Conservation (phyloP, 495 filamentous ascomycete species). For the Podospora pseudopauciseta region DNA sequence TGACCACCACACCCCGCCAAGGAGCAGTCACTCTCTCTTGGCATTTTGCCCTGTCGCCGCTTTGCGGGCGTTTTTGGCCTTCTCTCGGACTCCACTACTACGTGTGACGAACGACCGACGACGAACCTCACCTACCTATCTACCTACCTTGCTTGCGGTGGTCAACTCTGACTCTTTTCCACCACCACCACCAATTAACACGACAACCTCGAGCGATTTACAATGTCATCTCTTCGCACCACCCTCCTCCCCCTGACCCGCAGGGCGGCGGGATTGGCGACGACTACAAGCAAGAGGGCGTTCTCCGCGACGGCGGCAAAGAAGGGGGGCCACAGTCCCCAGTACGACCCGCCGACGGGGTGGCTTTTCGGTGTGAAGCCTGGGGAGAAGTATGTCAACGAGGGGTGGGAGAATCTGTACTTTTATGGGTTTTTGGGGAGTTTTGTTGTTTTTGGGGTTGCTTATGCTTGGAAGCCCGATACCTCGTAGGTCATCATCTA, state of each 20-base stretch:
- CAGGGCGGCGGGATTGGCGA: conserved; percentile 15
- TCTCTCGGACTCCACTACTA: too few species aligned
- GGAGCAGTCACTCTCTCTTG: too few species aligned
- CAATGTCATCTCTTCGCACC: conserved; percentile 31
- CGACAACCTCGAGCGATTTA: not conserved
- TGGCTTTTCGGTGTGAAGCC: conserved; percentile 90
- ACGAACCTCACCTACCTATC: too few species aligned
- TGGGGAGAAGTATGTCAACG: conserved; percentile 89
- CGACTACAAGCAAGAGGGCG: conserved; percentile 13
- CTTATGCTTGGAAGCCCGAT: conserved; percentile 96
- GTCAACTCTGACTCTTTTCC: too few species aligned
- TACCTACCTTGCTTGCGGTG: too few species aligned
- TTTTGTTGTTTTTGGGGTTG: conserved; percentile 67
- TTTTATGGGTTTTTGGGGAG: conserved; percentile 89
- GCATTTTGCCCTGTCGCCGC: too few species aligned
- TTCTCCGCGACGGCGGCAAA: conserved; percentile 39
- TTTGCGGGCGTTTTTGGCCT: too few species aligned
- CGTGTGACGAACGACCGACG: too few species aligned
- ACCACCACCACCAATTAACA: not conserved
- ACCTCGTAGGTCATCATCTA: conserved; percentile 72
- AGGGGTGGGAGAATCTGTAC: conserved; percentile 90
- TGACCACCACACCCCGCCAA: too few species aligned
- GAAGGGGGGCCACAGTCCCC: conserved; percentile 59
- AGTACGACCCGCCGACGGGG: conserved; percentile 87
- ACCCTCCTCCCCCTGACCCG: conserved; percentile 19